Base-by-base conservation (phyloP, 1,284 basidiomycete genomes). In the Ceratorhiza oryzae-sativae region DNA sequence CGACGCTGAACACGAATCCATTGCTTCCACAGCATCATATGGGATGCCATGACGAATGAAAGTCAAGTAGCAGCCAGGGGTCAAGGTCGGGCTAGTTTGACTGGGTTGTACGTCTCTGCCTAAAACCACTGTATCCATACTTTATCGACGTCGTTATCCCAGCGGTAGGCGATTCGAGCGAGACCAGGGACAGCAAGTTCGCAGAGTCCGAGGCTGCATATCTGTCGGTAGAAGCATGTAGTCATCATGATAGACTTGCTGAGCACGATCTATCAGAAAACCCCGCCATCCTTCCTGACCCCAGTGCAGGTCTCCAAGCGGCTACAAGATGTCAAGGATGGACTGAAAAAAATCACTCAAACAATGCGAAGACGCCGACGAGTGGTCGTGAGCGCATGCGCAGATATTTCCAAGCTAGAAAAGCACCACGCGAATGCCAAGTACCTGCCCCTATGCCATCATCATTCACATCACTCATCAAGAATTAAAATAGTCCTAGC, bases 401-500 rank as follows among this genome's bases (percentile, higher is more conserved):
- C 34, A 1, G 58, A 60, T 15, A 60, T 60, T n/a, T 36, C 58
- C 39, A 60, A 41, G 39, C 23, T 60, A 1, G 58, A 60, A n/a
- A 41, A 41, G 20, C 39, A 60, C 20, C 39, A 13, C 20, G 36
- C 42, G 23, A 42, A 60, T 12, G 20, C 12, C 20, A 41, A 42
- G 58, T 60, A 45, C 20, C 2, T 39, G 42, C 10, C 25, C 4
- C 6, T 10, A 10, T 25, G 9, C 2, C 23, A 49, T 49, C 8
- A 39, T 9, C 2, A 25, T 25, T 49, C 4, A 9, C 3, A 3
- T 25, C 25, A 4, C 4, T 4, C 5, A 4, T 20, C 36, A 32
- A 15, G n/a, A 6, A 10, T 4, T 23, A 34, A 18, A 18, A 58
- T 8, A n/a, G 12, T 8, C 6, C 56, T 39, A 27, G n/a, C n/a